Evolutionary conservation across 129 eudicot species (phyloP).

Genomic region (Chrysanthemum lavandulifolium): DNA sequence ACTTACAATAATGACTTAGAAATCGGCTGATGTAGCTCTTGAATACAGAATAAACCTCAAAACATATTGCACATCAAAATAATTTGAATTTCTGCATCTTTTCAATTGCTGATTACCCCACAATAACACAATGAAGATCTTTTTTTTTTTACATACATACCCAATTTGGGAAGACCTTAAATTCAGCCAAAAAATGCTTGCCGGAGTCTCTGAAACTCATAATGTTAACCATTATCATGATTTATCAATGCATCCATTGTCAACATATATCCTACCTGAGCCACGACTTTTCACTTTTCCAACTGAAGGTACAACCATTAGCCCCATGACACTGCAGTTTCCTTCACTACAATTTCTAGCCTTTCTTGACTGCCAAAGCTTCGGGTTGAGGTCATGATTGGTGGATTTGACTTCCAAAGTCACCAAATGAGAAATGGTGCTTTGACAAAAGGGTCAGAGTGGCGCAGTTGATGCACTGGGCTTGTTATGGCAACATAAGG

Average conservation of each 20-base stretch:
- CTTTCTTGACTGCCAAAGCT: conserved; percentile 42
- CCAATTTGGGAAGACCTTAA: conserved; percentile 23
- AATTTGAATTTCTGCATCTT: too few species aligned
- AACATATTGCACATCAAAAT: too few species aligned
- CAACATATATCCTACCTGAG: conserved; percentile 57
- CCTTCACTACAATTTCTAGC: conserved; percentile 51
- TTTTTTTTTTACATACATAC: conserved; percentile 2
- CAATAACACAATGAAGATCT: too few species aligned
- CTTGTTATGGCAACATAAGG: conserved; percentile 75
- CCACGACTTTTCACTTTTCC: conserved; percentile 58
- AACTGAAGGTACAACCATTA: conserved; percentile 56
- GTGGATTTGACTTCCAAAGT: conserved; percentile 43
- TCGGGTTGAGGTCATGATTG: conserved; percentile 37
- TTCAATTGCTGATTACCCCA: too few species aligned
- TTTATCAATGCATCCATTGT: conserved; percentile 44
- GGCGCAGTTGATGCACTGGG: conserved; percentile 43
- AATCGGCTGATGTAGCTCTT: too few species aligned
- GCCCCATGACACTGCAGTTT: conserved; percentile 68
- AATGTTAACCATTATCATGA: conserved; percentile 18
- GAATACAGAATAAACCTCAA: too few species aligned
- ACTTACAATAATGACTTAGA: too few species aligned
- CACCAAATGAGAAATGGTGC: conserved; percentile 59
- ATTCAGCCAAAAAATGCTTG: conserved; percentile 28
- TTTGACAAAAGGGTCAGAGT: conserved; percentile 80
- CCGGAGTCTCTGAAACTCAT: conserved; percentile 17